These are phyloP conservation scores for Aspergillus floridensis DNA, from an alignment of 2,329 filamentous ascomycete species.

Conservation along the genomic window DNA sequence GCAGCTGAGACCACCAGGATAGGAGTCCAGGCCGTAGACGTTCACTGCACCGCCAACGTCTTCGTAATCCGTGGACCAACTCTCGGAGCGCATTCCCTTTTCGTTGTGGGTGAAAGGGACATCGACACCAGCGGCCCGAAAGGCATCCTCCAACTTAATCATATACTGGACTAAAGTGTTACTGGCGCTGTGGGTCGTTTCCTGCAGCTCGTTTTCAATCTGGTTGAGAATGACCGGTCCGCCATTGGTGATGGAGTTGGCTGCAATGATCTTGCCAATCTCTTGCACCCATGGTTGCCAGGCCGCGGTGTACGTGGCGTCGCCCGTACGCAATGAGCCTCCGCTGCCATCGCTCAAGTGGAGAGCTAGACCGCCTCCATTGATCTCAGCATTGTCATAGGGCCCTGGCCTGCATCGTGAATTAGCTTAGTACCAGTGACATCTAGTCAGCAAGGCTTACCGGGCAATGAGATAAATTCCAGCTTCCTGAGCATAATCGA, in stretches of 20 bases:
- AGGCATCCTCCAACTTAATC: conserved; percentile 51
- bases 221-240: conserved; percentile 54
- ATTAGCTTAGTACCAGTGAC: background rate
- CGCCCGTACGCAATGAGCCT: conserved; percentile 35
- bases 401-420: conserved; percentile 52
- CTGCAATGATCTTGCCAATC: conserved; percentile 49
- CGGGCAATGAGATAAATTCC: conserved; percentile 68
- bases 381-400: conserved; percentile 73
- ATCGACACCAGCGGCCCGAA: conserved; percentile 47
- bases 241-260: conserved; percentile 51
- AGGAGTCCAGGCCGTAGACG: conserved; percentile 35
- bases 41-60: conserved; percentile 57
- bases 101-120: conserved; percentile 54
- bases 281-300: conserved; percentile 51
- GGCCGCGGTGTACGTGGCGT: conserved; percentile 44
- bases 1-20: conserved; percentile 47
- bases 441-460: background rate
- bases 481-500: conserved; percentile 6
- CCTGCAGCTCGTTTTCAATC: conserved; percentile 54
- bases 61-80: conserved; percentile 56
- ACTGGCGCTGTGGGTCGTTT: conserved; percentile 43
- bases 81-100: conserved; percentile 49
- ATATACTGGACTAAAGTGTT: conserved; percentile 52
- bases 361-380: conserved; percentile 71
- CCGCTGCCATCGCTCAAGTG: conserved; percentile 56